Conservation (phyloP, 2,329 filamentous ascomycete genomes). For the Helminthosporium solani region DNA sequence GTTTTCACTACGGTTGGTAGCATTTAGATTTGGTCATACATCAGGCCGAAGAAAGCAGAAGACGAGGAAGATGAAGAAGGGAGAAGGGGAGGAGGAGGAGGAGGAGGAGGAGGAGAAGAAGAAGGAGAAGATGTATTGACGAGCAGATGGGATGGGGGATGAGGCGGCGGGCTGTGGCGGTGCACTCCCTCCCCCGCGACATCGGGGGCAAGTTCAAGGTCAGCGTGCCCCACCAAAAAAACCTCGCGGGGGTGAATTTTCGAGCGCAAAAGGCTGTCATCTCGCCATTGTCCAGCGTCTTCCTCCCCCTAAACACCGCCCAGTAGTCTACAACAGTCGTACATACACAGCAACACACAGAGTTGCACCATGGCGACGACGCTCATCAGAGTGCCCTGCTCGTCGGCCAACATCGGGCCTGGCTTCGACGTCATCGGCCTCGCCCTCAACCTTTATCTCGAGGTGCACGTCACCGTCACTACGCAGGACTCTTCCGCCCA, state of each 20-base stretch:
- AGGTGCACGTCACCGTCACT: slow-evolving; percentile 76
- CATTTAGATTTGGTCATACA: too few relatives aligned
- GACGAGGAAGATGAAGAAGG: too few relatives aligned
- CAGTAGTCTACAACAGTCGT: neutral
- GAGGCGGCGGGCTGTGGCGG: neutral
- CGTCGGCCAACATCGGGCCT: slow-evolving; percentile 93
- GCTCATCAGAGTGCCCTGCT: slow-evolving; percentile 83
- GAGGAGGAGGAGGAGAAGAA: too few relatives aligned
- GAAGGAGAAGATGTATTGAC: slow-evolving; percentile 1
- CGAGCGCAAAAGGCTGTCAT: too few relatives aligned
- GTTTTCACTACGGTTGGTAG: too few relatives aligned
- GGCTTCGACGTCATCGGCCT: slow-evolving; percentile 98
- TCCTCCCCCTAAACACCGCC: neutral
- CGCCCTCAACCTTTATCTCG: slow-evolving; percentile 89
- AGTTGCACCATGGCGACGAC: slow-evolving; percentile 40
- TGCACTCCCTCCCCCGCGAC: slow-evolving; percentile 6
- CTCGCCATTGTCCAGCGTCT: too few relatives aligned
- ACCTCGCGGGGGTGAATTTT: too few relatives aligned
- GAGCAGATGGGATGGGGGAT: neutral
- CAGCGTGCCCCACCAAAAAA: slow-evolving; percentile 2
- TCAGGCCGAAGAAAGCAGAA: too few relatives aligned
- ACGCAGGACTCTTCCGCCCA: slow-evolving; percentile 52
- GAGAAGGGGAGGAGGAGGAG: too few relatives aligned
- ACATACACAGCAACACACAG: neutral
- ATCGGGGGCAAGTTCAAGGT: too few relatives aligned